Base-by-base conservation (phyloP, 352 stramenopile species). In the Pythium oligandrum region DNA sequence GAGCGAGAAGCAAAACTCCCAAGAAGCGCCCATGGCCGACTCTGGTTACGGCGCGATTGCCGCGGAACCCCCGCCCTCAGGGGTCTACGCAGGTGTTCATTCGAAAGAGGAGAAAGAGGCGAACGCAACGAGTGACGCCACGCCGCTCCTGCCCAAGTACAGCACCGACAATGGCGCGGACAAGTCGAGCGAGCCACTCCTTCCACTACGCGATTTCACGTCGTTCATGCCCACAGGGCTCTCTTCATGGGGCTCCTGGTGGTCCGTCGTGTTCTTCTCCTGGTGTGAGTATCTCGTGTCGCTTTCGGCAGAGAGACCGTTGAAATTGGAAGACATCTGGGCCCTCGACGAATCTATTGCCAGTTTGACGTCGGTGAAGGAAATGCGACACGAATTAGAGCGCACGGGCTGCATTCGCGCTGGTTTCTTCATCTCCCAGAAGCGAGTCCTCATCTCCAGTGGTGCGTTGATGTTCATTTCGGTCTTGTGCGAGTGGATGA, bases 321-420 rank as follows among this genome's bases (percentile, higher is more conserved):
- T 75, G 48, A 48, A 56, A 0, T 37, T 68, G 3, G 53, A 67
- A 12, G 70, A 88, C 48, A 67, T 77, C 33, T 88, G 77, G 77
- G 63, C 63, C 32, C 65, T 88, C 34, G 53, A 73, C 42, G 44
- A 55, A 12, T 59, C 60, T 17, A 75, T 68, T 52, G 70, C 61
- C 45, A 82, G 71, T 46, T 56, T 64, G 10, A 42, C 59, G 10
- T 65, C 53, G n/a, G 61, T 60, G 31, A 66, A 66, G 44, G 57
- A 61, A 1, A 61, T 71, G 26, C 57, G 71, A 38, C 63, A 65
- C 48, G 39, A 58, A 36, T 52, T 67, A 6, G 51, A 75, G 42
- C 70, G 64, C 46, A 52, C 57, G 9, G 50, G 54, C 10, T 73
- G 68, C 47, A 59, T 85, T n/a, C 64, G 67, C 12, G 51, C 40